Percentiles rank a stretch among this genome's conserved stretches.
Evolutionary conservation across 192 early-diverging fungal species (phyloP).

Genomic region (Podochytrium sp.): DNA sequence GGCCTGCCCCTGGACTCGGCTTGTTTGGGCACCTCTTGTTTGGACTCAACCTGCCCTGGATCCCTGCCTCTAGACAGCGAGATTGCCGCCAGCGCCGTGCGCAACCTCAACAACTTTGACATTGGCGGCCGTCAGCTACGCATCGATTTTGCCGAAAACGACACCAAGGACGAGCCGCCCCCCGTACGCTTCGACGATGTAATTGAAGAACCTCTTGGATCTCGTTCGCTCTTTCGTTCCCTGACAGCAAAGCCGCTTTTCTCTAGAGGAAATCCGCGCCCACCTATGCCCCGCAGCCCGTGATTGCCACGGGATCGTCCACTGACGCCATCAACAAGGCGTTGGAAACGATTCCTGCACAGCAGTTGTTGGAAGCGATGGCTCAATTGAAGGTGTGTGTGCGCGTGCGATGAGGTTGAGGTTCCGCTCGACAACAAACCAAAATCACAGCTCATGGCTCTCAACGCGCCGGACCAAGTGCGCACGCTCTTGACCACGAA

Average conservation of each 20-base stretch:
- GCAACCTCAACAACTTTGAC: constrained; percentile 89
- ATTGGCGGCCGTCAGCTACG: constrained; percentile 86
- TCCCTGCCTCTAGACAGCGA: constrained; percentile 68
- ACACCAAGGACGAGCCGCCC: constrained; percentile 55
- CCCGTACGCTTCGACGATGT: constrained; percentile 2
- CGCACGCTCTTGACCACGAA: constrained; percentile 71
- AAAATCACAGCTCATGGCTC: constrained; percentile 50
- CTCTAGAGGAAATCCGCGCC: too few species aligned
- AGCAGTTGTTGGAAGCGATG: constrained; percentile 67
- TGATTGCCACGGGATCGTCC: constrained; percentile 33
- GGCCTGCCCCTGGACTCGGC: neutral
- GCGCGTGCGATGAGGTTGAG: too few species aligned
- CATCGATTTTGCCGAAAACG: constrained; percentile 91
- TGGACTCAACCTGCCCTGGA: neutral
- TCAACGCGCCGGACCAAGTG: constrained; percentile 67
- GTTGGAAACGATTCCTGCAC: constrained; percentile 57
- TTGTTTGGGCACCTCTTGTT: neutral
- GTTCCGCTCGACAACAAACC: too few species aligned
- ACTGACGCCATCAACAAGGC: constrained; percentile 59
- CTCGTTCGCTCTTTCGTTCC: too few species aligned
- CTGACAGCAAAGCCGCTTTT: too few species aligned
- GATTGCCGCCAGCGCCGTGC: constrained; percentile 92
- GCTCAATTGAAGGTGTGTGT: constrained; percentile 70
- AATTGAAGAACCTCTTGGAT: too few species aligned
- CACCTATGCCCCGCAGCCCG: constrained; percentile 2